Conservation (phyloP, 208 protist genomes). For the Crithidia mellificae region DNA sequence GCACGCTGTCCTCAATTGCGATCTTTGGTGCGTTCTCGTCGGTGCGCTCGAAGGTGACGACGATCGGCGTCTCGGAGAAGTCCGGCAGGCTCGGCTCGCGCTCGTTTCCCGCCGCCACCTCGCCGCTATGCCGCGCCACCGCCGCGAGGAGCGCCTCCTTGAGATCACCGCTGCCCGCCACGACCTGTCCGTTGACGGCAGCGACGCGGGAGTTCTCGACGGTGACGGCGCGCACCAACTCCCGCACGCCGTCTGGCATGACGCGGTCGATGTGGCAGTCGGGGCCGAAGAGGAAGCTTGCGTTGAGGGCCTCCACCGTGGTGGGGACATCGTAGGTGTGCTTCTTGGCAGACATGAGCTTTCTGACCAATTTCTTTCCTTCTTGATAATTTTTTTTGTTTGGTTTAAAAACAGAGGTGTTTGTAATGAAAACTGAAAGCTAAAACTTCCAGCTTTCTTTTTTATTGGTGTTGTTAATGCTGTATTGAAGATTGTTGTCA, state of each 20-base stretch:
- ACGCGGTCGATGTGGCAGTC: constrained; percentile 64
- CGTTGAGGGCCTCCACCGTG: constrained; percentile 50
- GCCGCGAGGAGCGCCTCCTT: constrained; percentile 43
- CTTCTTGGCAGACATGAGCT: constrained; percentile 11
- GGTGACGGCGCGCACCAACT: constrained; percentile 30
- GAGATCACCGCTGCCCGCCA: constrained; percentile 59
- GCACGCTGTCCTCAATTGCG: constrained; percentile 59
- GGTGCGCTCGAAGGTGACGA: constrained; percentile 45
- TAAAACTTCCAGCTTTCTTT: no score
- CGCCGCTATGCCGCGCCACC: constrained; percentile 24
- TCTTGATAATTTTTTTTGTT: background rate
- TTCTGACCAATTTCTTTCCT: constrained; percentile 3
- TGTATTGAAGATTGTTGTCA: no score
- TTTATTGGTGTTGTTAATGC: no score
- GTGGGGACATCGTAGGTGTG: constrained; percentile 37
- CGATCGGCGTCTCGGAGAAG: constrained; percentile 31
- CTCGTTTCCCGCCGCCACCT: background rate
- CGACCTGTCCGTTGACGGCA: constrained; percentile 44
- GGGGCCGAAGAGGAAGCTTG: constrained; percentile 52
- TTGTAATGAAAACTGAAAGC: no score
- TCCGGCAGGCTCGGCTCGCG: background rate
- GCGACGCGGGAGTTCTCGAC: constrained; percentile 41
- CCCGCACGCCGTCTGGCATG: constrained; percentile 31
- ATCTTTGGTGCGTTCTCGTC: constrained; percentile 35
- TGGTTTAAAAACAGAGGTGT: no score